A percentile compares a stretch with the other conserved stretches of the same genome.
phyloP scores from a whole-genome alignment of 2,329 filamentous ascomycete genomes.

The Neonectria sp. region DNA sequence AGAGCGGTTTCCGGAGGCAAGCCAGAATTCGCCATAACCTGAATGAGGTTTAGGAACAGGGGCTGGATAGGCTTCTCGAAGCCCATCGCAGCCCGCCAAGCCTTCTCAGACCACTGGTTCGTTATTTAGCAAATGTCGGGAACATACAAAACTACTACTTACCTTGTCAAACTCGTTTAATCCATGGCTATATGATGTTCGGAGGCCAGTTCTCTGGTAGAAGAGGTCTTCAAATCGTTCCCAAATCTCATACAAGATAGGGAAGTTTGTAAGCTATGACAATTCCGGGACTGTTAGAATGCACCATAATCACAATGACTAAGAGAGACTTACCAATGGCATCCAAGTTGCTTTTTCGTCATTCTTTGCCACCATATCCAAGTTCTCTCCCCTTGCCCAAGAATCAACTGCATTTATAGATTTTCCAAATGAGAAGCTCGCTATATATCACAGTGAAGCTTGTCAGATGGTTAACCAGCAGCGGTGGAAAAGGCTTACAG shows the following conservation, averaged over 20 bases:
- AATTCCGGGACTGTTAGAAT: background rate
- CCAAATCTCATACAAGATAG: slow-evolving; percentile 21
- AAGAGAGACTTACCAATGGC: slow-evolving; percentile 40
- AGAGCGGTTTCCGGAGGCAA: slow-evolving; percentile 44
- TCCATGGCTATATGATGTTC: slow-evolving; percentile 21
- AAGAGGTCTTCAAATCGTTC: slow-evolving; percentile 17
- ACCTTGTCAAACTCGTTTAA: slow-evolving; percentile 29
- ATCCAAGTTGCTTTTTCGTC: slow-evolving; percentile 50
- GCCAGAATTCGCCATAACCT: slow-evolving; percentile 37
- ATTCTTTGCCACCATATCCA: slow-evolving; percentile 47
- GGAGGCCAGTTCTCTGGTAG: slow-evolving; percentile 5
- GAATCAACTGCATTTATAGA: slow-evolving; percentile 39
- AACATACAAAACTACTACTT: background rate
- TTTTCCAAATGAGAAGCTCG: slow-evolving; percentile 47
- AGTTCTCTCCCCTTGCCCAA: slow-evolving; percentile 40
- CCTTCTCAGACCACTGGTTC: slow-evolving; percentile 20
- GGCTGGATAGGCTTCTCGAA: background rate
- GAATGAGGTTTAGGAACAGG: slow-evolving; percentile 38
- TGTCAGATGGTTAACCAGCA: background rate
- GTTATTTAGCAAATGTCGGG: background rate
- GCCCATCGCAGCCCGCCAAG: slow-evolving; percentile 15
- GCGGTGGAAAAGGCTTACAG: slow-evolving; percentile 17
- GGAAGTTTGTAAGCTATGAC: slow-evolving; percentile 30
- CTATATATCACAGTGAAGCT: slow-evolving; percentile 22
- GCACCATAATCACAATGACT: background rate